Evolutionary conservation across 768 basidiomycete species (phyloP).

Genomic region (Scleroderma citrinum): DNA sequence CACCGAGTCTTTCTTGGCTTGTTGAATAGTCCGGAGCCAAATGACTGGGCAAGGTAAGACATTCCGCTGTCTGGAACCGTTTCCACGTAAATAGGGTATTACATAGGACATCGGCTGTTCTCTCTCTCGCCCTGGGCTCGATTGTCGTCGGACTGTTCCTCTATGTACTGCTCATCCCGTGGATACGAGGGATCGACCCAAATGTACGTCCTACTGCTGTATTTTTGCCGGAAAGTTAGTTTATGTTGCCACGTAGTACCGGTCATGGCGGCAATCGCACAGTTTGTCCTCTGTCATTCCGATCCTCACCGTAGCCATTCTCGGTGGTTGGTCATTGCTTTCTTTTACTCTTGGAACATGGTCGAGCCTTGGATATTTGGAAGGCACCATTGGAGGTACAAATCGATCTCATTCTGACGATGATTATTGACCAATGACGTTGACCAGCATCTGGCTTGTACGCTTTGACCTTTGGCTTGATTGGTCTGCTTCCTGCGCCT

Average conservation of each 20-base stretch:
- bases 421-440: conserved; percentile 2
- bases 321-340: conserved; percentile 62
- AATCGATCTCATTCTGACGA: conserved; percentile 1
- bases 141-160: conserved; percentile 67
- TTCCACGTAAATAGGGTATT: neutral
- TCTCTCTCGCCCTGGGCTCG: conserved; percentile 48
- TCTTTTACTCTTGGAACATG: conserved; percentile 61
- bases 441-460: conserved; percentile 61
- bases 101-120: conserved; percentile 46
- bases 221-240: neutral
- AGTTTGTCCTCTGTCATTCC: conserved; percentile 65
- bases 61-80: neutral
- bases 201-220: conserved; percentile 45
- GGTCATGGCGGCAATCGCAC: conserved; percentile 67
- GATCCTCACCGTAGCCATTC: conserved; percentile 61
- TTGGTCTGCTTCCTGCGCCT: conserved; percentile 67
- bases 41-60: conserved; percentile 48
- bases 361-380: conserved; percentile 58
- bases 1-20: conserved; percentile 44
- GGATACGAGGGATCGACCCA: conserved; percentile 60
- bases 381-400: conserved; percentile 60
- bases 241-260: conserved; percentile 43
- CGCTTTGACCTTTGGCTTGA: conserved; percentile 63
- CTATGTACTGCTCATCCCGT: conserved; percentile 64
- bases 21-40: conserved; percentile 28